phyloP scores from a whole-genome alignment of 2,329 filamentous ascomycete species.

The Penicillium sp. region DNA sequence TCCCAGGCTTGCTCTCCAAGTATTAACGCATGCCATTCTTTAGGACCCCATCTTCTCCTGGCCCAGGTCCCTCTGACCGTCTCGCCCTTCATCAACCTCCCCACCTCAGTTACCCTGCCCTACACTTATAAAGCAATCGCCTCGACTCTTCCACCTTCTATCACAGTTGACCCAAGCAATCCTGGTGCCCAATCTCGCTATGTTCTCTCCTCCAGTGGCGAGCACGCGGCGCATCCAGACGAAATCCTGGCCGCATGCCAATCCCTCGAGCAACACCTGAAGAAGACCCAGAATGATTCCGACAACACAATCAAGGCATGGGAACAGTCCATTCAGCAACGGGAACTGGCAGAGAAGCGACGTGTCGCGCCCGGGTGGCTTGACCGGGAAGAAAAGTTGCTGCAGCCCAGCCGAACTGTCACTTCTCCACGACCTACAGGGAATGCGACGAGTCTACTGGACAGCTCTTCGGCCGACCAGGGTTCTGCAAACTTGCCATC shows the following conservation, averaged over 20 bases:
- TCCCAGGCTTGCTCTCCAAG: background rate
- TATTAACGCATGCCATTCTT: conserved; percentile 1
- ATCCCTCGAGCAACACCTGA: conserved; percentile 72
- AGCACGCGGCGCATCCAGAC: conserved; percentile 79
- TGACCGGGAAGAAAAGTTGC: conserved; percentile 59
- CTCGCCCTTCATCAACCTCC: conserved; percentile 88
- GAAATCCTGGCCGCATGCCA: conserved; percentile 80
- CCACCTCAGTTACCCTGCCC: conserved; percentile 82
- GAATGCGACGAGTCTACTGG: conserved; percentile 34
- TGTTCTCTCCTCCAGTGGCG: conserved; percentile 73
- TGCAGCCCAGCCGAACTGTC: conserved; percentile 49
- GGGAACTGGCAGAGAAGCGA: conserved; percentile 63
- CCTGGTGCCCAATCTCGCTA: conserved; percentile 59
- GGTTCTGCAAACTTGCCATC: conserved; percentile 35
- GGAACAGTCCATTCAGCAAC: conserved; percentile 60
- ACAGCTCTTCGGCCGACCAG: conserved; percentile 38
- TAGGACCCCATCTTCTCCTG: conserved; percentile 79
- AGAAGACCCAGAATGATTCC: conserved; percentile 65
- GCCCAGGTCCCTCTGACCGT: conserved; percentile 91
- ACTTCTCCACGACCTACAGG: conserved; percentile 12
- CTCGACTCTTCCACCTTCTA: conserved; percentile 75
- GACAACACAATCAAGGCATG: conserved; percentile 64
- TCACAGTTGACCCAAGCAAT: conserved; percentile 53
- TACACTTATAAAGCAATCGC: conserved; percentile 94
- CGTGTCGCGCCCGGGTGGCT: conserved; percentile 63